Evolutionary conservation across 257 asterid species (phyloP).

Genomic region (Salvia rosmarinus): DNA sequence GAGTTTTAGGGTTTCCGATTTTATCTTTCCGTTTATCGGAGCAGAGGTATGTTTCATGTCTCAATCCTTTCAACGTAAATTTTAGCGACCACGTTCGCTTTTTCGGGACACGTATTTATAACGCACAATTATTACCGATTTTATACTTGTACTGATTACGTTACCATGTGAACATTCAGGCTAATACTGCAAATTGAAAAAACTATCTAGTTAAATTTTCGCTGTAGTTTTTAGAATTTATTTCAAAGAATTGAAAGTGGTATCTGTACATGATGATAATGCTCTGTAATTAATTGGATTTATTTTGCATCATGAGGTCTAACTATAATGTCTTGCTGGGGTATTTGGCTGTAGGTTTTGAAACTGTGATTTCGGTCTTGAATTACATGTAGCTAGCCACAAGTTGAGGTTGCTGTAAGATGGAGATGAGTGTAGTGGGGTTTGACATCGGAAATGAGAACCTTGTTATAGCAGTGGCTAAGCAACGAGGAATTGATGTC

Average conservation of each 20-base stretch:
- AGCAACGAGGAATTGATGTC: slow-evolving; percentile 86
- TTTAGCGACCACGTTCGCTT: slow-evolving; percentile 32
- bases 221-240: background rate
- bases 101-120: slow-evolving; percentile 19
- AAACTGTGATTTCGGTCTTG: slow-evolving; percentile 21
- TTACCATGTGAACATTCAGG: slow-evolving; percentile 12
- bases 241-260: background rate
- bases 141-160: background rate
- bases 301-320: slow-evolving; percentile 11
- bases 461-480: slow-evolving; percentile 87
- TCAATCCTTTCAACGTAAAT: slow-evolving; percentile 27
- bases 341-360: slow-evolving; percentile 31
- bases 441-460: slow-evolving; percentile 94
- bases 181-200: slow-evolving; percentile 25
- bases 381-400: slow-evolving; percentile 27
- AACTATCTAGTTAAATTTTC: slow-evolving; percentile 2
- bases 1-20: slow-evolving; percentile 53
- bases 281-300: slow-evolving; percentile 19
- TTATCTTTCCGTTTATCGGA: slow-evolving; percentile 15
- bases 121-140: background rate
- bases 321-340: background rate
- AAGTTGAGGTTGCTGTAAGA: slow-evolving; percentile 31
- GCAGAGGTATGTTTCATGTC: slow-evolving; percentile 40
- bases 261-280: slow-evolving; percentile 19
- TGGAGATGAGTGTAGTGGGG: slow-evolving; percentile 86